Evolutionary conservation across 176 grass and related monocot genomes (phyloP).

Genomic region (Urochloa ruziziensis): DNA sequence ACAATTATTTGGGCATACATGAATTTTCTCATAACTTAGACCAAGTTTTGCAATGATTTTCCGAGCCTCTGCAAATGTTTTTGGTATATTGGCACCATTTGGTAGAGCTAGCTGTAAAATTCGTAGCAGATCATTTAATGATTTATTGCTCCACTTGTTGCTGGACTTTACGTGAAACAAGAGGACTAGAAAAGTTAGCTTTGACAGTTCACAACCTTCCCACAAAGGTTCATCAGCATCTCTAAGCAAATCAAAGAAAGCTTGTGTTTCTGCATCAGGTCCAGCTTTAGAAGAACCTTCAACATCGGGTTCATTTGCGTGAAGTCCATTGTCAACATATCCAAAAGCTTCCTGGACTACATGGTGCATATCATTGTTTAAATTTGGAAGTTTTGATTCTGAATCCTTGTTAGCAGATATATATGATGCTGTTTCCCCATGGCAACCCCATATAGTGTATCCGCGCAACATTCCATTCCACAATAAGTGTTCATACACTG

Average conservation of each 20-base stretch:
- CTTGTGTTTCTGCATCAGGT: neutral
- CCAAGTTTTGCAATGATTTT: slow-evolving; percentile 1
- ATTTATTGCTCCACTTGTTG: slow-evolving; percentile 24
- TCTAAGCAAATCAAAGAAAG: neutral
- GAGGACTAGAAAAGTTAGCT: neutral
- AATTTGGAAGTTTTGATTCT: neutral
- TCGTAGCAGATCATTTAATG: neutral
- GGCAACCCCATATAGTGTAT: neutral
- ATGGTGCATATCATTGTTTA: neutral
- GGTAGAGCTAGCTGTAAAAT: neutral
- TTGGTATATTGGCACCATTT: neutral
- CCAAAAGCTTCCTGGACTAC: neutral
- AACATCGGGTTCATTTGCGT: neutral
- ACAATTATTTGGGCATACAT: slow-evolving; percentile 1
- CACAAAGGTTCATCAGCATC: neutral
- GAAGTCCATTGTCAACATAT: neutral
- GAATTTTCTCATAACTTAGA: slow-evolving; percentile 1
- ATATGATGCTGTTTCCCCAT: neutral
- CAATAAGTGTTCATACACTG: neutral
- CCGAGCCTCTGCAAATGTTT: neutral
- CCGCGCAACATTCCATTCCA: neutral
- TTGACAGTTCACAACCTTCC: neutral
- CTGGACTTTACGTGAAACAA: neutral
- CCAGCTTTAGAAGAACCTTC: neutral
- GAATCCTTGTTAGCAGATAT: neutral